Conservation (phyloP, 352 stramenopile genomes). For the Globisporangium orthogonon region DNA sequence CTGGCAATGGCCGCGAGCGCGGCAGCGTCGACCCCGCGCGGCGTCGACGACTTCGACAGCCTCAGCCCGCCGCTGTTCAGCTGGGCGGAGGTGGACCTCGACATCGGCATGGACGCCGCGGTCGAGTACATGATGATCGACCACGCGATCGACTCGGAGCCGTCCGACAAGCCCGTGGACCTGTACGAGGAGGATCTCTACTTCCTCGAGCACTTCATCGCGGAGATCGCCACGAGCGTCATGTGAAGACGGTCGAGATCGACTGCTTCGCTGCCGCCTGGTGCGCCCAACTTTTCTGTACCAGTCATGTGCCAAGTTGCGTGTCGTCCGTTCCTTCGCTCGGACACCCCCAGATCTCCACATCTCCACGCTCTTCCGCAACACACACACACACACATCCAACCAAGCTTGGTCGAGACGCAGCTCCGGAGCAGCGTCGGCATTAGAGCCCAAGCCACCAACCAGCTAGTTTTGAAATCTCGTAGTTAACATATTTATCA, state of each 20-base stretch:
- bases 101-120: slow-evolving; percentile 61
- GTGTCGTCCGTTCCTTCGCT: not conserved
- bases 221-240: slow-evolving; percentile 50
- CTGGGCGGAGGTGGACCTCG: slow-evolving; percentile 70
- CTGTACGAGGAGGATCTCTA: slow-evolving; percentile 75
- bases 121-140: slow-evolving; percentile 80
- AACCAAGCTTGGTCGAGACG: not conserved
- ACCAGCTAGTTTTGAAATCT: no score
- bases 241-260: slow-evolving; percentile 12
- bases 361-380: not conserved
- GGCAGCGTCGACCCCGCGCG: slow-evolving; percentile 19
- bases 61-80: slow-evolving; percentile 33
- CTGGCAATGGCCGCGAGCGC: not conserved
- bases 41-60: slow-evolving; percentile 42
- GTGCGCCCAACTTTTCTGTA: not conserved
- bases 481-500: no score
- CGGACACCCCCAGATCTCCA: not conserved
- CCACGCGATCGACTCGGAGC: slow-evolving; percentile 66
- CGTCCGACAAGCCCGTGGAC: slow-evolving; percentile 63
- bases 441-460: no score
- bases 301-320: not conserved
- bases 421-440: no score
- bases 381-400: not conserved
- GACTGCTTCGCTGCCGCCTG: no score
- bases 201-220: slow-evolving; percentile 79